A percentile compares a stretch with the other conserved stretches of the same genome.
Evolutionary conservation across 495 filamentous ascomycete genomes (phyloP).

Genomic region (Hypoxylon lienhwacheense): DNA sequence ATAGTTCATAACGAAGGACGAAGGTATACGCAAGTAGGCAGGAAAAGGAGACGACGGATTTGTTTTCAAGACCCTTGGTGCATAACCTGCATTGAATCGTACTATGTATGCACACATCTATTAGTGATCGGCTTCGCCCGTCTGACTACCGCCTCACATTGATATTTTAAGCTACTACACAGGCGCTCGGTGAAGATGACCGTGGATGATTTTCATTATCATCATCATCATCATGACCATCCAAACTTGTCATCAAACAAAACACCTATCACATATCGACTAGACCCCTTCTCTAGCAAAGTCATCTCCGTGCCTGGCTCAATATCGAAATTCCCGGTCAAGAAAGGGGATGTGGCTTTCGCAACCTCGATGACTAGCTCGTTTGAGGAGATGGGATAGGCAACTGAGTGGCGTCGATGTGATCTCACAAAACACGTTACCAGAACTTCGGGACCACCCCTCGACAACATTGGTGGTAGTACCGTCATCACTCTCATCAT

Average conservation of each 20-base stretch:
- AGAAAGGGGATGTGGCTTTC: not conserved
- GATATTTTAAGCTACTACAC: conserved; percentile 30
- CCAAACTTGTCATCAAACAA: conserved; percentile 4
- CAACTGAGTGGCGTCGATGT: conserved; percentile 4
- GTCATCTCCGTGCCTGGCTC: conserved; percentile 18
- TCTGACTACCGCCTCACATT: conserved; percentile 28
- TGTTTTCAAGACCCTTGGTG: conserved; percentile 5
- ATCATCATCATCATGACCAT: too few species aligned
- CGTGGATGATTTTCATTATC: not conserved
- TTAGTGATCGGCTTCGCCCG: conserved; percentile 26
- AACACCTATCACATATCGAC: conserved; percentile 8
- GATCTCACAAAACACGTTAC: conserved; percentile 12
- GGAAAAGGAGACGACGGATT: conserved; percentile 4
- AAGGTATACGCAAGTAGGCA: not conserved
- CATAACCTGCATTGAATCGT: conserved; percentile 15
- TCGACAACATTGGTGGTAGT: not conserved
- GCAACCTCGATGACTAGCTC: not conserved
- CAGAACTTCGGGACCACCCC: conserved; percentile 13
- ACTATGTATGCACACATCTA: too few species aligned
- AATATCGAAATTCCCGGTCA: not conserved
- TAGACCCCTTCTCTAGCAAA: conserved; percentile 13
- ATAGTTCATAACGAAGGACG: not conserved
- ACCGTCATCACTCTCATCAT: not conserved
- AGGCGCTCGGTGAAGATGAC: conserved; percentile 28
- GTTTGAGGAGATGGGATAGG: not conserved